phyloP scores from a whole-genome alignment of 305 asterid genomes.

The Fraxinus dipetala region DNA sequence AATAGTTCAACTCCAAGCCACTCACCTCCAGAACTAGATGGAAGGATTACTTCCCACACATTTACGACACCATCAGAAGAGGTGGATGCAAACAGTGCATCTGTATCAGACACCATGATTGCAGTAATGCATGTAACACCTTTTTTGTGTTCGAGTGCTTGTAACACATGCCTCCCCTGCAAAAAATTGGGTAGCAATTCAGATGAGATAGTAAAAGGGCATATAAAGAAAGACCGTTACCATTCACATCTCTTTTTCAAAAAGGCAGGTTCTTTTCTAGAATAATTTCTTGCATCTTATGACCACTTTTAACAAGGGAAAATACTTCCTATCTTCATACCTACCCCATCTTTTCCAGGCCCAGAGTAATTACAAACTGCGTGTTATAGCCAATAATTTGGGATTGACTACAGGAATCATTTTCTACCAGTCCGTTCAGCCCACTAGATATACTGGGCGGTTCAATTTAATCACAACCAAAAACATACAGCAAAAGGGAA shows the following conservation, averaged over 20 bases:
- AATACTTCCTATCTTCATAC: not conserved
- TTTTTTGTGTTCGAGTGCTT: conserved; percentile 76
- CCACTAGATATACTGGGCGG: not conserved
- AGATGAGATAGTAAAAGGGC: not conserved
- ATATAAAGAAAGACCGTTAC: not conserved
- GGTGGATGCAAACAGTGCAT: conserved; percentile 74
- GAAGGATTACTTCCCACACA: conserved; percentile 65
- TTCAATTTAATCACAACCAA: not conserved
- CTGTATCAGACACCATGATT: conserved; percentile 54
- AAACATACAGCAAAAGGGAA: not conserved
- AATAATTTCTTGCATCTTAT: not conserved
- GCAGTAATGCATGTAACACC: conserved; percentile 88
- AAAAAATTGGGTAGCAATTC: conserved; percentile 15
- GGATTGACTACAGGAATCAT: not conserved
- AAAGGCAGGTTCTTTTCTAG: not conserved
- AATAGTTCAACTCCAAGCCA: conserved; percentile 11
- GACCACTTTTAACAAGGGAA: not conserved
- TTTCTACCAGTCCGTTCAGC: not conserved
- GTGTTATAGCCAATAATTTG: not conserved
- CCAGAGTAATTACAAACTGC: not conserved
- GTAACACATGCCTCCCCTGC: conserved; percentile 80
- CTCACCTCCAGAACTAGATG: conserved; percentile 60
- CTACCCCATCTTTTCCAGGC: not conserved
- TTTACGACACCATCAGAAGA: conserved; percentile 80
- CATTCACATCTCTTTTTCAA: not conserved